phyloP scores from a whole-genome alignment of 345 rosid species.

The Adansonia digitata region DNA sequence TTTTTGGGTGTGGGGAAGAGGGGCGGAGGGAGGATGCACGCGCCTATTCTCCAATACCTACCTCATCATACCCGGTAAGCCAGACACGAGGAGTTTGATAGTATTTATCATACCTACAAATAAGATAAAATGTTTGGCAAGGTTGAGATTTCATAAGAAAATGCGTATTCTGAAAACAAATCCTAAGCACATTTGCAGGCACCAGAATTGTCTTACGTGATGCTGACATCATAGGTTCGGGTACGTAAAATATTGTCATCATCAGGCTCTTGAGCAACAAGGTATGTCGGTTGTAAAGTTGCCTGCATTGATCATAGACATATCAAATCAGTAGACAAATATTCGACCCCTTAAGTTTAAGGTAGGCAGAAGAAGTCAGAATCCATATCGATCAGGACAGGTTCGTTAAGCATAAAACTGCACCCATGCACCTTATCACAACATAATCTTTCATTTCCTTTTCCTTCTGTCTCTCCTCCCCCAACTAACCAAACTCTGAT shows the following conservation, averaged over 20 bases:
- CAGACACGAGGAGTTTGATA: conserved; percentile 95
- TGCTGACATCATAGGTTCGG: conserved; percentile 96
- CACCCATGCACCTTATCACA: neutral
- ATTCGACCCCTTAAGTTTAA: neutral
- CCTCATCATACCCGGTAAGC: conserved; percentile 96
- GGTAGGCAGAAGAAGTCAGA: neutral
- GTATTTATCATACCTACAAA: conserved; percentile 77
- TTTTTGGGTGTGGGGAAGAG: neutral
- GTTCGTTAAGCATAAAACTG: neutral
- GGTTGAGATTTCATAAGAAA: neutral
- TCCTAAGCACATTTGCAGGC: neutral
- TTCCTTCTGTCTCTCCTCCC: too few relatives aligned
- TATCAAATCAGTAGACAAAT: neutral
- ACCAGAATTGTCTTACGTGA: conserved; percentile 58
- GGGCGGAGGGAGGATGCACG: too few relatives aligned
- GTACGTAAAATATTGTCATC: conserved; percentile 89
- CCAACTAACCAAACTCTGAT: neutral
- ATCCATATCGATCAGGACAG: neutral
- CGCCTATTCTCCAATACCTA: conserved; percentile 14
- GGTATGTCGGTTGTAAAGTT: conserved; percentile 65
- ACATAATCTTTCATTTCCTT: neutral
- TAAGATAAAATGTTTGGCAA: conserved; percentile 6
- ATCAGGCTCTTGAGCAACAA: conserved; percentile 84
- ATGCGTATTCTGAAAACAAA: neutral
- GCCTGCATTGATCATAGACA: conserved; percentile 46